phyloP scores from a whole-genome alignment of 305 asterid genomes.

The Fraxinus floribunda region DNA sequence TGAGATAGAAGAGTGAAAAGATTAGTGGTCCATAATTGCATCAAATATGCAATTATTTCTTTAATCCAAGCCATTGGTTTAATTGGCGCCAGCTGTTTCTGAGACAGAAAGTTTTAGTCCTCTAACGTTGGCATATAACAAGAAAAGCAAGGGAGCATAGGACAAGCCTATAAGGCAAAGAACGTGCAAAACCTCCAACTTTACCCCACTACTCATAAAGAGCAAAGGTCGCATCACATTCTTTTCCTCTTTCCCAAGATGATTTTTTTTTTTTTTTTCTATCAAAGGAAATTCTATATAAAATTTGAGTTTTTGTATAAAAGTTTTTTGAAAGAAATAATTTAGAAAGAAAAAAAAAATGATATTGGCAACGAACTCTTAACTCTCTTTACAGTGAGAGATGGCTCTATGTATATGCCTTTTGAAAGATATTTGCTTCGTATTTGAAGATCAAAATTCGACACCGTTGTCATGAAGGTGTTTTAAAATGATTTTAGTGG shows the following conservation, averaged over 20 bases:
- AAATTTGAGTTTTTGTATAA: too few species aligned
- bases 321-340: too few species aligned
- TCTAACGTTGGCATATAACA: not conserved
- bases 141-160: not conserved
- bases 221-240: not conserved
- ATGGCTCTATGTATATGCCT: not conserved
- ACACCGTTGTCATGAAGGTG: too few species aligned
- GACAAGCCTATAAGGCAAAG: not conserved
- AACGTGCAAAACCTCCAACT: slow-evolving; percentile 23
- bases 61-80: not conserved
- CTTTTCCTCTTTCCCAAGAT: slow-evolving; percentile 2
- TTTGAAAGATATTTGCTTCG: not conserved
- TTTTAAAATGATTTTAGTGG: too few species aligned
- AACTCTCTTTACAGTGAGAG: not conserved
- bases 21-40: slow-evolving; percentile 1
- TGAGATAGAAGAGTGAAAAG: not conserved
- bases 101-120: slow-evolving; percentile 8
- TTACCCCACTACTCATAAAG: not conserved
- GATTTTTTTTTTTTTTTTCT: not conserved
- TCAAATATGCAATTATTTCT: not conserved
- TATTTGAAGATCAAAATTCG: too few species aligned
- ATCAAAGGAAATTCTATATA: too few species aligned
- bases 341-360: too few species aligned
- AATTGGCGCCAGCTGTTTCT: slow-evolving; percentile 29
- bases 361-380: too few species aligned